Conservation (phyloP, 2,329 filamentous ascomycete species). For the Chaetothyriales sp. region DNA sequence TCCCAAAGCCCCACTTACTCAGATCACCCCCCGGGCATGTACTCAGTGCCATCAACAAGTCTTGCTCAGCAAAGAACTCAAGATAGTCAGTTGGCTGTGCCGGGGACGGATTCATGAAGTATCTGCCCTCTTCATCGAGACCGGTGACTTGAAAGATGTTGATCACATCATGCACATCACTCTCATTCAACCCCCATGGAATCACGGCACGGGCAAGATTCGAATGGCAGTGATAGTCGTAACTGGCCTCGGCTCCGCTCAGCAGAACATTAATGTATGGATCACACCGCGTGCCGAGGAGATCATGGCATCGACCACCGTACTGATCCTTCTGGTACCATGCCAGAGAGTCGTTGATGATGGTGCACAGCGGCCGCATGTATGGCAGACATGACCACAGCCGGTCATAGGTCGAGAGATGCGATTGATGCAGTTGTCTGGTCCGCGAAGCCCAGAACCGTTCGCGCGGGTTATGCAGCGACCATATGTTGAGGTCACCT, state of each 20-base stretch:
- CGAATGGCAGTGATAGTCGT: slow-evolving; percentile 72
- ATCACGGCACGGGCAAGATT: slow-evolving; percentile 61
- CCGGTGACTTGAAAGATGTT: slow-evolving; percentile 80
- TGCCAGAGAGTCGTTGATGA: slow-evolving; percentile 46
- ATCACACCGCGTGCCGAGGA: slow-evolving; percentile 70
- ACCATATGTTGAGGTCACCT: slow-evolving; percentile 74
- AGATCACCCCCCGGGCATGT: slow-evolving; percentile 72
- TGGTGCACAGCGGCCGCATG: slow-evolving; percentile 58
- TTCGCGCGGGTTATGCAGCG: slow-evolving; percentile 58
- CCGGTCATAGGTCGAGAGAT: slow-evolving; percentile 55
- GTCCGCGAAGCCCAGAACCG: slow-evolving; percentile 70
- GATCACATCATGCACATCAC: slow-evolving; percentile 69
- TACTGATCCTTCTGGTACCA: slow-evolving; percentile 46
- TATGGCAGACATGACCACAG: slow-evolving; percentile 68
- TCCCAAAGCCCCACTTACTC: slow-evolving; percentile 62
- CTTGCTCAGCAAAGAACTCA: slow-evolving; percentile 68
- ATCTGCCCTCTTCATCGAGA: slow-evolving; percentile 53
- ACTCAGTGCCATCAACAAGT: slow-evolving; percentile 47
- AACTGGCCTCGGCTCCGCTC: slow-evolving; percentile 41
- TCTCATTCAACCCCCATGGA: slow-evolving; percentile 52
- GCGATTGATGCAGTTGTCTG: slow-evolving; percentile 60
- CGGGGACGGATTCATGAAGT: slow-evolving; percentile 51
- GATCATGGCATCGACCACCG: slow-evolving; percentile 57
- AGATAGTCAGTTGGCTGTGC: slow-evolving; percentile 39
- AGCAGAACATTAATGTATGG: slow-evolving; percentile 68